These are phyloP conservation scores for Cercospora brassicicola DNA, from an alignment of 2,329 filamentous ascomycete species.

Conservation along the genomic window DNA sequence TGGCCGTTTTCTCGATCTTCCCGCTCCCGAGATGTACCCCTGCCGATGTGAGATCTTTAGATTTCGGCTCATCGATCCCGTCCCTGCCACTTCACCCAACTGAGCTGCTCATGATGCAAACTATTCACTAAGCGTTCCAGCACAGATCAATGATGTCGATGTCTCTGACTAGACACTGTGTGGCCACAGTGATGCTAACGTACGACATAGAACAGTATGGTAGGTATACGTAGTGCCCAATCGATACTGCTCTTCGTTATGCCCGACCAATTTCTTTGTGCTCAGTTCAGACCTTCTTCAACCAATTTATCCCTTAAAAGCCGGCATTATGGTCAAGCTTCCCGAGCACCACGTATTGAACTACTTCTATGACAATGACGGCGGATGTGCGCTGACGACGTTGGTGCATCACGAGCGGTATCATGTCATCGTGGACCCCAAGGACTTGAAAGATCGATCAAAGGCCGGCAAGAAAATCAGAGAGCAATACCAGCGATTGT, in stretches of 20 bases:
- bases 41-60: neutral
- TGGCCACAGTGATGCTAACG: constrained; percentile 6
- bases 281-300: neutral
- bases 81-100: constrained; percentile 15
- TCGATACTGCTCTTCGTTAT: neutral
- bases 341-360: constrained; percentile 35
- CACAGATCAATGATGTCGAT: constrained; percentile 18
- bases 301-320: neutral
- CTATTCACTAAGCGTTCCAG: constrained; percentile 11
- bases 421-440: constrained; percentile 37
- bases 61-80: constrained; percentile 8
- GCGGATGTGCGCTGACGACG: constrained; percentile 37
- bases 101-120: constrained; percentile 20
- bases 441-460: constrained; percentile 26
- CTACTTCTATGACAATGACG: constrained; percentile 38
- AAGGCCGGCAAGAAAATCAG: constrained; percentile 26
- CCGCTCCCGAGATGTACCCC: constrained; percentile 7
- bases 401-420: constrained; percentile 36
- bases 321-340: constrained; percentile 23
- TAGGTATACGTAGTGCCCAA: neutral
- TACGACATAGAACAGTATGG: neutral
- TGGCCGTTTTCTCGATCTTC: neutral
- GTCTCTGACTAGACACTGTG: constrained; percentile 19
- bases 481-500: constrained; percentile 29
- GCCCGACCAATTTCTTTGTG: neutral